Evolutionary conservation across 202 grass and related monocot species (phyloP).

Genomic region (Brachypodium distachyon): DNA sequence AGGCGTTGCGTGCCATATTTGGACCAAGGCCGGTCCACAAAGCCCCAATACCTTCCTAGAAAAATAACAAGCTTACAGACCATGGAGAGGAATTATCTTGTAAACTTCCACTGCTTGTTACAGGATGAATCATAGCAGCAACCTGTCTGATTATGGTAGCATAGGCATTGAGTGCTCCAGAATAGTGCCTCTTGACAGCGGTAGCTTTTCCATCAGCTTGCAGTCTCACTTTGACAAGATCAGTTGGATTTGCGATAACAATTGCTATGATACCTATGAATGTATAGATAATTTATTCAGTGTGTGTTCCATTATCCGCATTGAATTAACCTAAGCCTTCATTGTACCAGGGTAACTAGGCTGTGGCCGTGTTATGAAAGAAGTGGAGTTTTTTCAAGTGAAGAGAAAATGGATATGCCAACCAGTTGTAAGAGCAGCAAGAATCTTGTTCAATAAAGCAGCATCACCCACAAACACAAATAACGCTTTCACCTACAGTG

Average conservation of each 20-base stretch:
- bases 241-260: constrained; percentile 79
- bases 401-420: neutral
- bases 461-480: constrained; percentile 39
- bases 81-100: neutral
- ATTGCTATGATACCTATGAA: constrained; percentile 66
- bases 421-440: constrained; percentile 80
- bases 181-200: constrained; percentile 69
- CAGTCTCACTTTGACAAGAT: constrained; percentile 94
- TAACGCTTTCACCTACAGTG: constrained; percentile 63
- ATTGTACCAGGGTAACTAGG: neutral
- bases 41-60: constrained; percentile 79
- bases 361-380: constrained; percentile 4
- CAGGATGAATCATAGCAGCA: constrained; percentile 14
- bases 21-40: constrained; percentile 93
- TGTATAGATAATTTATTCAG: neutral
- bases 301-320: neutral
- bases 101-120: neutral
- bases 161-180: constrained; percentile 95
- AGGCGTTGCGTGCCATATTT: constrained; percentile 92
- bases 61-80: constrained; percentile 15
- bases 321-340: neutral
- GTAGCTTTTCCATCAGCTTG: constrained; percentile 85
- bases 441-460: constrained; percentile 60
- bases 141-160: constrained; percentile 82
- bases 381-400: neutral